These are phyloP conservation scores for Dothistroma septosporum DNA, from an alignment of 2,329 filamentous ascomycete genomes.

Conservation along the genomic window DNA sequence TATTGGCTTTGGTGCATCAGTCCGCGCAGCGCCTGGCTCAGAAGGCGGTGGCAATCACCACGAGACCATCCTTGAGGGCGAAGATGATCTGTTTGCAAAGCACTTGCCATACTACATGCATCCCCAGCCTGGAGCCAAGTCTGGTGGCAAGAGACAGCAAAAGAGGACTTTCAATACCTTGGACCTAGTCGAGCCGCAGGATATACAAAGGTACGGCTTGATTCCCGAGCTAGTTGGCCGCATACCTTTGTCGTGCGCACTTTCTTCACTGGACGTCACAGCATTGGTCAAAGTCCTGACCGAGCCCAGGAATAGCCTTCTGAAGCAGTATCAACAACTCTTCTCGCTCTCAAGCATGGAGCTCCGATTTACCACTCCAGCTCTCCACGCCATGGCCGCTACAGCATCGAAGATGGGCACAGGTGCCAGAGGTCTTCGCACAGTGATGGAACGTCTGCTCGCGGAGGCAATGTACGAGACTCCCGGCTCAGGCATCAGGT, in stretches of 20 bases:
- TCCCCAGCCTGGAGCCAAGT: conserved; percentile 32
- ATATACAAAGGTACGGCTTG: conserved; percentile 62
- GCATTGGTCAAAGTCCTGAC: conserved; percentile 82
- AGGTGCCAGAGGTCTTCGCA: conserved; percentile 53
- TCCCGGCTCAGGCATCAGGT: conserved; percentile 43
- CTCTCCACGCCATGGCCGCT: conserved; percentile 75
- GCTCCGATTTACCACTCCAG: conserved; percentile 75
- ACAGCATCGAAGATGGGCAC: conserved; percentile 67
- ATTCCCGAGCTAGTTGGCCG: conserved; percentile 96
- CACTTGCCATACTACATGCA: conserved; percentile 49
- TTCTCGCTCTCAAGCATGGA: conserved; percentile 76
- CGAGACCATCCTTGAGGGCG: conserved; percentile 56
- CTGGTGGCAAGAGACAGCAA: conserved; percentile 16
- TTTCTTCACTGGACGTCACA: conserved; percentile 67
- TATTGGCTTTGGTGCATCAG: conserved; percentile 85
- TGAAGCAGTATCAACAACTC: conserved; percentile 83
- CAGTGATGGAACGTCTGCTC: conserved; percentile 47
- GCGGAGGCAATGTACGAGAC: conserved; percentile 47
- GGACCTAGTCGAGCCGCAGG: conserved; percentile 70
- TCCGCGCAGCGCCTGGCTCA: conserved; percentile 50
- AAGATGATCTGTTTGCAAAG: conserved; percentile 51
- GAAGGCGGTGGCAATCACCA: conserved; percentile 41
- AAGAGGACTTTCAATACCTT: conserved; percentile 68
- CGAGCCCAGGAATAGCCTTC: conserved; percentile 82
- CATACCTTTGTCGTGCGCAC: conserved; percentile 81